Base-by-base conservation (phyloP, 768 basidiomycete genomes). In the Tylopilus intermedius region DNA sequence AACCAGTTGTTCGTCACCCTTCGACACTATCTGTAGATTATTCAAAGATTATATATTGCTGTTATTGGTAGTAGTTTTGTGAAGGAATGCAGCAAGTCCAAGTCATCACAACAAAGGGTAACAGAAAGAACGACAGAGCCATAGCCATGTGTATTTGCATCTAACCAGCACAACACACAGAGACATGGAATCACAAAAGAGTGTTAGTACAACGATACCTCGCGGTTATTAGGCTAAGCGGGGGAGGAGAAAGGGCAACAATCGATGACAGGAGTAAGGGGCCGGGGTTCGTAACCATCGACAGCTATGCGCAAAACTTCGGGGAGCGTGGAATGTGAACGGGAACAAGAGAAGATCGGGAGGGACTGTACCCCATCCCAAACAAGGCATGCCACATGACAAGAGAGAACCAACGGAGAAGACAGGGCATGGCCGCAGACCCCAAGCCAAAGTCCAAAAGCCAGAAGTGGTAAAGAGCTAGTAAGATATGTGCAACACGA, bases 121-220 rank as follows among this genome's bases (percentile, higher is more conserved):
- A 8, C 5, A 9, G 46, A 59, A 57, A 5, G 53, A 62, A 41
- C 3, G 62, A 43, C 47, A 24, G 15, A 44, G 45, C 48, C 22
- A 27, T 45, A 44, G 45, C 48, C 22, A 27, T 45, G 54, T 57
- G 58, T 42, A 58, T 56, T 63, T 56, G 41, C 45, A 48, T 55
- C 45, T 50, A 33, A 49, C 52, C 37, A 47, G 57, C 49, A 54
- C 46, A n/a, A 56, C 49, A 56, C 49, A 49, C 33, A 55, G 42
- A 45, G 13, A 37, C 18, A 37, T 13, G n/a, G 21, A 30, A n/a
- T 41, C 55, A 48, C 56, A 64, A 70, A 57, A 4, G 65, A 60
- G 57, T 55, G 57, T 50, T 61, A 51, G 51, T 68, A 70, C 62
- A 66, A 45, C 47, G 49, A 58, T 54, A 53, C 55, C 61, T 55